Base-by-base conservation (phyloP, 1,139 yeast genomes). In the Geotrichum macrosporum region DNA sequence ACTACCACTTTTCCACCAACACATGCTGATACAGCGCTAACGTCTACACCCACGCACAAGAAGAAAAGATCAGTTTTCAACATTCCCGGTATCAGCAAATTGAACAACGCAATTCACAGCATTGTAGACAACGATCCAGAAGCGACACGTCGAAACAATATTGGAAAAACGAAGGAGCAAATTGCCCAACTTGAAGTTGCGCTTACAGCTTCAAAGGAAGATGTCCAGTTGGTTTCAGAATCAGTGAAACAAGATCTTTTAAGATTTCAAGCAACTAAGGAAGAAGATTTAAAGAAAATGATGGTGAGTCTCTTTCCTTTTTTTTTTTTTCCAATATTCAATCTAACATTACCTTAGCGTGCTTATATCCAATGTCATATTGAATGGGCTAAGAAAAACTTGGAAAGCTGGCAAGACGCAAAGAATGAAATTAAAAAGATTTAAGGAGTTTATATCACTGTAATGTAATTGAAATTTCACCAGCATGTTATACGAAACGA, bases 401-500 rank as follows among this genome's bases (percentile, higher is more conserved):
- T 80, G 43, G 87, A 82, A 55, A 73, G 78, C 44, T 83, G 92
- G 92, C 81, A 80, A 57, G 88, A 81, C 53, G 80, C 83, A 10
- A 72, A 71, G 44, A 56, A 54, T 3, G 63, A 63, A 43, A 61
- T 64, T 22, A 54, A 3, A 80, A 80, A 56, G 72, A 73, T 47
- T 33, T 46, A 39, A 35, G 12, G n/a, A n/a, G n/a, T n/a, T n/a
- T n/a, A n/a, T n/a, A n/a, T n/a, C n/a, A n/a, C n/a, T n/a, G n/a
- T n/a, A n/a, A n/a, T n/a, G n/a, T n/a, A n/a, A n/a, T n/a, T n/a
- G n/a, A n/a, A n/a, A n/a, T n/a, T n/a, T n/a, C n/a, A n/a, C n/a
- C n/a, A n/a, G n/a, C n/a, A n/a, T n/a, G n/a, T n/a, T n/a, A n/a
- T n/a, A n/a, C n/a, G n/a, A n/a, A n/a, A n/a, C n/a, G n/a, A n/a